Base-by-base conservation (phyloP, 257 asterid genomes). In the Penstemon newberryi region DNA sequence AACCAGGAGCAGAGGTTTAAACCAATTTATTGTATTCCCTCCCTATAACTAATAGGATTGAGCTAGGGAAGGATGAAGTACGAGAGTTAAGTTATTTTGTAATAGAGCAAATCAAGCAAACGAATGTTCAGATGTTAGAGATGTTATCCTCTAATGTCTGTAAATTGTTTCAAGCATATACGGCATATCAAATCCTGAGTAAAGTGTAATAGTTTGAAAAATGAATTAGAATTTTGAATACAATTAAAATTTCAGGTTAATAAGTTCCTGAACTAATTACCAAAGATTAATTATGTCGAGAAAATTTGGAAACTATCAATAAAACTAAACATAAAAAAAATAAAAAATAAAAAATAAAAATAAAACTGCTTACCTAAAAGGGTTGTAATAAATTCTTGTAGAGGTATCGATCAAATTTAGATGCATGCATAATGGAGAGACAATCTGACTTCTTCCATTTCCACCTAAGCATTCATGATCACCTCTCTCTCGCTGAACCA, bases 401-500 rank as follows among this genome's bases (percentile, higher is more conserved):
- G 86, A 76, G n/a, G 89, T 47, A 68, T 86, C 84, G 67, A 90
- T 82, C 82, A 90, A 80, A 75, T 77, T 83, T 78, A 93, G 70
- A 54, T 92, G 89, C 89, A 84, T 51, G 37, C 96, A 90, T 64
- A 93, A 85, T 76, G 99, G 99, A 82, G 89, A 77, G 79, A 78
- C 78, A 58, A 71, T 75, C 73, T 63, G 80, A 78, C 76, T 80
- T 67, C 67, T 80, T 65, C 79, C 85, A 73, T 72, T 73, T 70
- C 81, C 85, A 71, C 61, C 77, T 18, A 77, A 66, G 54, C 72
- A 38, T 55, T 75, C 84, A 52, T 71, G 59, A 70, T 58, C 83
- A 77, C 85, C 86, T 81, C 82, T 89, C 82, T 93, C 99, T 67
- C 96, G 83, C 77, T 81, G 90, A 69, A 93, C 81, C 99, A 93